Base-by-base conservation (phyloP, 768 basidiomycete genomes). In the Rhodotorula graminis region DNA sequence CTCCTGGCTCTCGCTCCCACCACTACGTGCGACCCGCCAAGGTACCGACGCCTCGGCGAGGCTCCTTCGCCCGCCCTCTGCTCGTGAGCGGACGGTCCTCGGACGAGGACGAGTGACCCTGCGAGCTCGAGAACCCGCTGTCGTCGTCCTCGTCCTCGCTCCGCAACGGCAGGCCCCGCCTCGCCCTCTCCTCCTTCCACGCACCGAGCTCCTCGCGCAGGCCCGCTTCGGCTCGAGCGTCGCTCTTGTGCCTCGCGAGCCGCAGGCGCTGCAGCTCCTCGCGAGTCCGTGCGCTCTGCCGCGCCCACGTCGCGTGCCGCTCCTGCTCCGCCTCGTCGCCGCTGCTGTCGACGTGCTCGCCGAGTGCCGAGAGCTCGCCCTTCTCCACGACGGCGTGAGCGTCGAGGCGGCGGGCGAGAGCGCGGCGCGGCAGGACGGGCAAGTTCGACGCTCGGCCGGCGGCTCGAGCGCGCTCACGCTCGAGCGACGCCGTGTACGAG, bases 1-100 rank as follows among this genome's bases (percentile, higher is more conserved):
- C n/a, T n/a, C n/a, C n/a, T n/a, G n/a, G n/a, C n/a, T n/a, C n/a
- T n/a, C n/a, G n/a, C n/a, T n/a, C n/a, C n/a, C n/a, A n/a, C n/a
- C 44, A 46, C 44, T 5, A 14, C 44, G 8, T 46, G 14, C 14
- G 12, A 3, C 14, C 3, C 44, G 44, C 3, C 44, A 12, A 46
- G 44, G 65, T 65, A 6, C 65, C 65, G 44, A 65, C 65, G 31
- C 65, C 65, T 2, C 65, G 65, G 3, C 65, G 65, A 16, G 65
- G 65, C 25, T 65, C 15, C 1, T 4, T 18, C 19, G 5, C 47
- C 47, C 47, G 19, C 18, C 18, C 23, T 23, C 47, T 2, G 9
- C 15, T 9, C 19, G 19, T 49, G 47, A 49, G 47, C 47, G 47
- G 21, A 5, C 47, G 47, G 19, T 49, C 47, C 19, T 49, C 47